Conservation (phyloP, 2,329 filamentous ascomycete genomes). For the Coleophoma crateriformis region DNA sequence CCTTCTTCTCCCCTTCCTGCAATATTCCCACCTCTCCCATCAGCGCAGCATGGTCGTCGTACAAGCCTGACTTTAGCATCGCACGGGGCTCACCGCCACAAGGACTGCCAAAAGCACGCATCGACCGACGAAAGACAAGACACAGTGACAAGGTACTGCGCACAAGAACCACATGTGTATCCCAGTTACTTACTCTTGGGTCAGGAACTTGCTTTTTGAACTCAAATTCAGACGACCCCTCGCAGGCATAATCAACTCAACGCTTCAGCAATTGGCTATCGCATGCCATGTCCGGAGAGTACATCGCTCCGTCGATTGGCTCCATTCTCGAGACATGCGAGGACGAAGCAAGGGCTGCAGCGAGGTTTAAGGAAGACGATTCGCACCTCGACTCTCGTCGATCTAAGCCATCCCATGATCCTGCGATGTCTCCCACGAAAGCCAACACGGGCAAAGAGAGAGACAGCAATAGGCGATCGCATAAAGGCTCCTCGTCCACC, state of each 20-base stretch:
- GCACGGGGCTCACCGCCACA: background rate
- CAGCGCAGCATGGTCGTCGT: constrained; percentile 5
- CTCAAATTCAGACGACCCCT: background rate
- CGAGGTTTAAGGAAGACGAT: constrained; percentile 11
- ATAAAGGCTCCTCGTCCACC: constrained; percentile 10
- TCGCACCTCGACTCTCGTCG: constrained; percentile 9
- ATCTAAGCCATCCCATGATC: constrained; percentile 6
- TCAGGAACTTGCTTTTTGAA: background rate
- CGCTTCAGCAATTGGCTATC: background rate
- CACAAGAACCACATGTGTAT: no score
- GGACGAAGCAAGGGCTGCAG: constrained; percentile 16
- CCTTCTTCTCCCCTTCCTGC: background rate
- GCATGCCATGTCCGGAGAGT: constrained; percentile 18
- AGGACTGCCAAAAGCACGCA: background rate
- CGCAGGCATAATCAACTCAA: background rate
- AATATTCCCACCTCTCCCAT: constrained; percentile 1
- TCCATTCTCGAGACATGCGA: constrained; percentile 22
- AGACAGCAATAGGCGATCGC: constrained; percentile 12
- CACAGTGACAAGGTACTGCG: background rate
- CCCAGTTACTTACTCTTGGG: no score
- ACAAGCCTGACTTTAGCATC: background rate
- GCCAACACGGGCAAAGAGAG: constrained; percentile 17
- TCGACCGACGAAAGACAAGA: background rate
- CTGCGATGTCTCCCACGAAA: constrained; percentile 13
- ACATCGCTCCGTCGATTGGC: constrained; percentile 18